phyloP scores from a whole-genome alignment of 192 early-diverging fungal species.

The Endogone sp. region DNA sequence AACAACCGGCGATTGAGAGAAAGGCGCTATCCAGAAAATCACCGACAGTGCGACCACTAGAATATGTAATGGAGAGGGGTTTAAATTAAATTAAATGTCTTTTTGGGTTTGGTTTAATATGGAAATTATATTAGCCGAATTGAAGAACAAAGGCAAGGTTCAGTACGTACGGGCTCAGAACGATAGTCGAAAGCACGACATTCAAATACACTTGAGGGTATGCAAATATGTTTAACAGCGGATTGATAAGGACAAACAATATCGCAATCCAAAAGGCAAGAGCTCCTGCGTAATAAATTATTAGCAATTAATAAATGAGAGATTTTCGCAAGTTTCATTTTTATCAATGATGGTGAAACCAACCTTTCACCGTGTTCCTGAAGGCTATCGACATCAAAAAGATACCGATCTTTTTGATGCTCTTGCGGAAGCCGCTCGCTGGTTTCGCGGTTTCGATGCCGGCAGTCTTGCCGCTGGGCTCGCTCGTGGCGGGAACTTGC shows the following conservation, averaged over 20 bases:
- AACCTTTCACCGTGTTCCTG: neutral
- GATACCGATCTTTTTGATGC: neutral
- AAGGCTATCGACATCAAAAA: neutral
- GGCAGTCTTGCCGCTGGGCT: neutral
- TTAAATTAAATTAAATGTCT: no score
- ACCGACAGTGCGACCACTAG: neutral
- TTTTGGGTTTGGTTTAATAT: no score
- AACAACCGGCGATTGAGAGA: neutral
- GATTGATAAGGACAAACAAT: neutral
- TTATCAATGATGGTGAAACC: neutral
- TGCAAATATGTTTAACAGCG: neutral
- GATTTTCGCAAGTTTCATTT: no score
- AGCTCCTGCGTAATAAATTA: neutral
- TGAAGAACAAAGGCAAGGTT: neutral
- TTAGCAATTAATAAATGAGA: no score
- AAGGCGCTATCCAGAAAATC: neutral
- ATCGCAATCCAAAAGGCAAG: neutral
- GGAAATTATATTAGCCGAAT: no score
- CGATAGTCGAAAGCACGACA: neutral
- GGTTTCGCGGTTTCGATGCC: neutral
- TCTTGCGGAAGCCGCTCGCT: neutral
- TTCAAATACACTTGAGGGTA: neutral
- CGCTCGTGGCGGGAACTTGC: neutral
- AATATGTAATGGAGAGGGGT: neutral
- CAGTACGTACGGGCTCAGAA: neutral